Evolutionary conservation across 306 rosid genomes (phyloP).

Genomic region (Inga laurina): DNA sequence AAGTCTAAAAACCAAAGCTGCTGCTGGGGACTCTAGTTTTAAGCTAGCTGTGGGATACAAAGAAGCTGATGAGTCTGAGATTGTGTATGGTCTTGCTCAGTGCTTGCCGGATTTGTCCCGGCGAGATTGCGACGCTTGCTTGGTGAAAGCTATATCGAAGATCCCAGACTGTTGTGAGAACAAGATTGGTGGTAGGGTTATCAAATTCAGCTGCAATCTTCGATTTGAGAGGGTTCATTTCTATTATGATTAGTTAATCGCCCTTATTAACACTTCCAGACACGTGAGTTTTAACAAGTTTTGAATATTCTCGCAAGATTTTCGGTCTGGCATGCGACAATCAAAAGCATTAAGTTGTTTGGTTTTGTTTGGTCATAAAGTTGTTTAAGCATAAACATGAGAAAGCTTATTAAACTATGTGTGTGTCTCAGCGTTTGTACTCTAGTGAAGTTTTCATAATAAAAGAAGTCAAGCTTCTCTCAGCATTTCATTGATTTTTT

Average conservation of each 20-base stretch:
- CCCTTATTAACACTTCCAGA: background rate
- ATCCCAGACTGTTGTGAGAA: background rate
- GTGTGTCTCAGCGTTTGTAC: background rate
- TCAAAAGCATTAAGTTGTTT: background rate
- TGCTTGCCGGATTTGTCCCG: constrained; percentile 32
- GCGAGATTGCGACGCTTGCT: constrained; percentile 22
- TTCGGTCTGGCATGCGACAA: background rate
- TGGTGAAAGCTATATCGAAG: background rate
- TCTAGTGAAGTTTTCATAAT: background rate
- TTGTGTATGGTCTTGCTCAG: constrained; percentile 30
- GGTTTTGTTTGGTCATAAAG: background rate
- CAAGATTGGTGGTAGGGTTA: constrained; percentile 1
- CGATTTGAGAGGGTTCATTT: background rate
- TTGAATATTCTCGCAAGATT: background rate
- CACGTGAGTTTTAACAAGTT: background rate
- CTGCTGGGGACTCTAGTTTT: background rate
- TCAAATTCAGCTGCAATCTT: constrained; percentile 31
- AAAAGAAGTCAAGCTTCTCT: background rate
- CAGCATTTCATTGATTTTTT: too few species aligned
- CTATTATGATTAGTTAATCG: background rate
- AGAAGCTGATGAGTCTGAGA: background rate
- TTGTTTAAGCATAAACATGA: background rate
- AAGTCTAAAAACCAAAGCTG: background rate
- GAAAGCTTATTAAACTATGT: background rate
- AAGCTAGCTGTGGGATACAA: constrained; percentile 2